Conservation (phyloP, 1,139 yeast genomes). For the Blastobotrys buckinghamii region DNA sequence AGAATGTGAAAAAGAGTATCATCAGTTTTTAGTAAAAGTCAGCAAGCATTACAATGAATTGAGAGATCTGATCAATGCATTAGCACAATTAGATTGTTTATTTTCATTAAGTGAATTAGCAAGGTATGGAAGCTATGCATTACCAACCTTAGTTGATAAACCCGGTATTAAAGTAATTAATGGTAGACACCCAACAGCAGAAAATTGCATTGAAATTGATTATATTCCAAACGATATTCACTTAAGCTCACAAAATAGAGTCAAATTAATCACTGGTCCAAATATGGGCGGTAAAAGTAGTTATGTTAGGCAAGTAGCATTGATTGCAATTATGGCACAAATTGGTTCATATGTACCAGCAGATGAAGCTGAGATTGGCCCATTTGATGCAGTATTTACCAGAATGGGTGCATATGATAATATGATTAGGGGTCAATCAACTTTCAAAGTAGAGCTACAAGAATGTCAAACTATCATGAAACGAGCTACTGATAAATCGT, state of each 20-base stretch:
- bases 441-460: slow-evolving; percentile 68
- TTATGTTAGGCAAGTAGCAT: slow-evolving; percentile 78
- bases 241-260: slow-evolving; percentile 42
- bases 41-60: slow-evolving; percentile 45
- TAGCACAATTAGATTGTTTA: slow-evolving; percentile 69
- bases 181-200: slow-evolving; percentile 80
- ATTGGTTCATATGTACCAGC: slow-evolving; percentile 84
- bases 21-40: slow-evolving; percentile 44
- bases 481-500: slow-evolving; percentile 44
- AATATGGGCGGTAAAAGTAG: slow-evolving; percentile 99
- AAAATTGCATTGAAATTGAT: slow-evolving; percentile 39
- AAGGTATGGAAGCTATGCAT: slow-evolving; percentile 43
- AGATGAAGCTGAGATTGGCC: slow-evolving; percentile 46
- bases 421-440: slow-evolving; percentile 60
- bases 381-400: slow-evolving; percentile 48
- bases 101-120: slow-evolving; percentile 65
- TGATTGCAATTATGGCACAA: slow-evolving; percentile 82
- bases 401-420: slow-evolving; percentile 73
- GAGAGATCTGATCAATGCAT: slow-evolving; percentile 42
- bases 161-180: slow-evolving; percentile 48
- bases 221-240: slow-evolving; percentile 69
- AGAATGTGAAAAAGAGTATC: slow-evolving; percentile 53
- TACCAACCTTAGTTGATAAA: slow-evolving; percentile 47
- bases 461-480: slow-evolving; percentile 57
- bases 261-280: slow-evolving; percentile 73